A percentile compares a stretch with the other conserved stretches of the same genome.
Evolutionary conservation across 352 stramenopile species (phyloP).

Genomic region (Phytophthora palmivora): DNA sequence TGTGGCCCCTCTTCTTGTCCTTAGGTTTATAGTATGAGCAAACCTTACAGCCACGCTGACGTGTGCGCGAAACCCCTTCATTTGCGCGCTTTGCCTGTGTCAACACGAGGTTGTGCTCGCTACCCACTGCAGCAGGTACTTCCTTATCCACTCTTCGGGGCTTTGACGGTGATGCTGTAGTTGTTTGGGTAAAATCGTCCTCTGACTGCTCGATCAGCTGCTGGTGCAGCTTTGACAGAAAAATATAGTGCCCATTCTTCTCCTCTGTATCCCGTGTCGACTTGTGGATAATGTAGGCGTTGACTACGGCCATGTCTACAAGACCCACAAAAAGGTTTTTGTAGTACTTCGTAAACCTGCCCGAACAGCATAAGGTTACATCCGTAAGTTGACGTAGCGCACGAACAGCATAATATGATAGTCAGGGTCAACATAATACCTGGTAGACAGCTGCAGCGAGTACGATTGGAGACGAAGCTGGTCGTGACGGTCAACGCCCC

Average conservation of each 20-base stretch:
- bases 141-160: not conserved
- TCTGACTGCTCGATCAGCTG: not conserved
- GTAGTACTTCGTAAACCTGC: slow-evolving; percentile 27
- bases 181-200: not conserved
- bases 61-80: not conserved
- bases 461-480: no score
- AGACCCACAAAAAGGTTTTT: slow-evolving; percentile 22
- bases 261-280: not conserved
- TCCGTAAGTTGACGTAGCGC: no score
- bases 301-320: slow-evolving; percentile 31
- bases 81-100: not conserved
- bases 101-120: slow-evolving; percentile 5
- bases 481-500: no score
- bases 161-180: no score
- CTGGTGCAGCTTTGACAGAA: slow-evolving; percentile 3
- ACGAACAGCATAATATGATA: not conserved
- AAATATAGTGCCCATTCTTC: slow-evolving; percentile 6
- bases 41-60: slow-evolving; percentile 11
- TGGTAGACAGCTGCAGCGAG: slow-evolving; percentile 13
- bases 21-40: slow-evolving; percentile 23
- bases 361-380: not conserved
- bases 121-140: not conserved
- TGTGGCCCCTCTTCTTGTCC: slow-evolving; percentile 9
- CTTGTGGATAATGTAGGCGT: slow-evolving; percentile 20
- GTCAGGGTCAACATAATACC: no score